Base-by-base conservation (phyloP, 2,329 filamentous ascomycete genomes). In the Fusarium longipes region DNA sequence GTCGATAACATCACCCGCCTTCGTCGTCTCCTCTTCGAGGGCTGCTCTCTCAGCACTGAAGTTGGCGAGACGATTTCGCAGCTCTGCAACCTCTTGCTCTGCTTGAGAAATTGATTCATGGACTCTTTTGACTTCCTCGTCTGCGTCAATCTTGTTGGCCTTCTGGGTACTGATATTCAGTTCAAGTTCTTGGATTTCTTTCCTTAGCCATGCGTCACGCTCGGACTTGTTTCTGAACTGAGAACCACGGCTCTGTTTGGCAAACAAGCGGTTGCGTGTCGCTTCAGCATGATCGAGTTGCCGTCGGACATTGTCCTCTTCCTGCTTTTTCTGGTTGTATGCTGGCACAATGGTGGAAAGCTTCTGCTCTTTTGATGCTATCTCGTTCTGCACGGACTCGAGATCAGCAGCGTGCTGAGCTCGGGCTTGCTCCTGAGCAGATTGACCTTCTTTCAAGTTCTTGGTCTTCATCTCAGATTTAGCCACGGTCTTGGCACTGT, bases 201-300 rank as follows among this genome's bases (percentile, higher is more conserved):
- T 86, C 63, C 88, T 88, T 48, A 99, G 82, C 84, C 88, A 97
- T 33, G 88, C 86, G 77, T 99, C 95, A 40, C 96, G 90, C 76
- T 98, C 93, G 10, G 87, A 86, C 81, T 97, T 97, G 77, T 89
- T 96, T 74, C 86, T 91, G 78, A 97, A 99, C 65, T 93, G 91
- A 18, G 91, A 91, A 68, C 91, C 93, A 43, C 95, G 90, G 40
- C 91, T 93, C 79, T 99, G 95, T 78, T 99, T 99, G 49, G 92
- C 92, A 75, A 97, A 93, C 9, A 99, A 86, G 35, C 94, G 89
- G 67, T 91, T 89, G 39, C 92, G 86, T 7, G 87, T 86, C 9
- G 90, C 90, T 73, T 96, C 91, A 1, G 91, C 91, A 48, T 91
- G 84, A 44, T 93, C 91, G 12, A 98, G 84, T 60, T 91, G 88